Base-by-base conservation (phyloP, 2,329 filamentous ascomycete genomes). In the Beauveria medogensis region DNA sequence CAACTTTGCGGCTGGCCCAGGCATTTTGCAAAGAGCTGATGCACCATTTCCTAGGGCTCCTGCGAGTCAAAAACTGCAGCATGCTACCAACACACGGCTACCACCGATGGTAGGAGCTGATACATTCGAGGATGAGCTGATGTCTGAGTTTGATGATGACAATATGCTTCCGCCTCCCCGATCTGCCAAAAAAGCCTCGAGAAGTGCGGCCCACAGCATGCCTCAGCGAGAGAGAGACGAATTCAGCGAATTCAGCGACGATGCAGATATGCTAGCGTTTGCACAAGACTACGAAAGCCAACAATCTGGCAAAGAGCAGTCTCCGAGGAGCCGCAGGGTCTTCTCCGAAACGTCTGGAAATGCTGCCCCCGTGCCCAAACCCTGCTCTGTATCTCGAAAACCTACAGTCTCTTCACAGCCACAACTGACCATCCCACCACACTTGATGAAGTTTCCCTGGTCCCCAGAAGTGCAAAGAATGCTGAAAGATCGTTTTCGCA, bases 401-500 rank as follows among this genome's bases (percentile, higher is more conserved):
- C 41, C 50, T 5, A 7, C 24, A 18, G n/a, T 43, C 18, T 24
- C 40, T 30, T 34, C 43, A 24, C 69, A 69, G 12, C 67, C 63
- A 62, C 67, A 69, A 20, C 60, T 69, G n/a, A 74, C 71, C 54
- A 74, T 83, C 26, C 77, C 80, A 1, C 71, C 78, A 1, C 77
- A 82, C 57, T 71, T 83, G 67, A 88, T 90, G 81, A 80, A 82
- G 54, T 81, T 87, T 68, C 79, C 86, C 5, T 99, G 95, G 94
- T 97, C 92, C 18, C 80, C 83, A 48, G 92, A 97, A 67, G 89
- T 99, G 26, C 88, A 87, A 65, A 81, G 79, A 59, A 89, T 86
- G n/a, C 77, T 99, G 65, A 91, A 89, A 68, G 87, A 93, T 67
- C 82, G 86, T 3, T 99, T 99, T 69, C 84, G 88, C 64, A 87